Conservation (phyloP, 345 rosid species). For the Heritiera fomes region DNA sequence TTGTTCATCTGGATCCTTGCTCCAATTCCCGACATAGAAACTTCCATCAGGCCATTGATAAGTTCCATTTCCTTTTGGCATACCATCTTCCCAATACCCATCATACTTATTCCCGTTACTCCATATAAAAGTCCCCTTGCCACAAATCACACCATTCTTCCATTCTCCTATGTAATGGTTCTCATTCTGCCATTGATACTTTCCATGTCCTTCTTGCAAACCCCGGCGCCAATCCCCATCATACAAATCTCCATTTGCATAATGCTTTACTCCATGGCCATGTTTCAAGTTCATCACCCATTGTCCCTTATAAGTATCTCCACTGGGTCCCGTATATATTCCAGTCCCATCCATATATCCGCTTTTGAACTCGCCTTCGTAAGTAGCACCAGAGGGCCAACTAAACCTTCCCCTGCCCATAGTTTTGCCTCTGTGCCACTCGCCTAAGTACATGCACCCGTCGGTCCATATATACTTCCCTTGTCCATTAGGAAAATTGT, state of each 20-base stretch:
- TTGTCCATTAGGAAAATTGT: slow-evolving; percentile 77
- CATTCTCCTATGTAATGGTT: slow-evolving; percentile 68
- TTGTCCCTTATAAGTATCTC: slow-evolving; percentile 70
- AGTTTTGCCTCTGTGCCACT: slow-evolving; percentile 79
- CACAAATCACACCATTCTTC: slow-evolving; percentile 68
- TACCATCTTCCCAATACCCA: slow-evolving; percentile 76
- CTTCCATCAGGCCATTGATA: slow-evolving; percentile 78
- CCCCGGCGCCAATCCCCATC: slow-evolving; percentile 94
- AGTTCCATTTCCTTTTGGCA: slow-evolving; percentile 84
- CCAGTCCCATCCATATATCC: slow-evolving; percentile 94
- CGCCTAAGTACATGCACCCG: slow-evolving; percentile 84
- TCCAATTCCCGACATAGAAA: slow-evolving; percentile 85
- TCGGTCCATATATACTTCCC: slow-evolving; percentile 93
- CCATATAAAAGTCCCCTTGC: slow-evolving; percentile 77
- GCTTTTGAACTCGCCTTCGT: slow-evolving; percentile 89
- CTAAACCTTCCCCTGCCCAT: slow-evolving; percentile 84
- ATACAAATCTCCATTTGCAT: slow-evolving; percentile 69
- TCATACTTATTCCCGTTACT: slow-evolving; percentile 62
- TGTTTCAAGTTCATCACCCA: slow-evolving; percentile 95
- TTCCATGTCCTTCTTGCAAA: slow-evolving; percentile 76
- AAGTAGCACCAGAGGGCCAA: slow-evolving; percentile 91
- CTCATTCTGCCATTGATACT: slow-evolving; percentile 67
- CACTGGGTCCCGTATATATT: slow-evolving; percentile 55
- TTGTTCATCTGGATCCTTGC: slow-evolving; percentile 70
- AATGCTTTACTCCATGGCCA: slow-evolving; percentile 65